phyloP scores from a whole-genome alignment of 495 filamentous ascomycete species.

The Lophiostoma macrostomum region DNA sequence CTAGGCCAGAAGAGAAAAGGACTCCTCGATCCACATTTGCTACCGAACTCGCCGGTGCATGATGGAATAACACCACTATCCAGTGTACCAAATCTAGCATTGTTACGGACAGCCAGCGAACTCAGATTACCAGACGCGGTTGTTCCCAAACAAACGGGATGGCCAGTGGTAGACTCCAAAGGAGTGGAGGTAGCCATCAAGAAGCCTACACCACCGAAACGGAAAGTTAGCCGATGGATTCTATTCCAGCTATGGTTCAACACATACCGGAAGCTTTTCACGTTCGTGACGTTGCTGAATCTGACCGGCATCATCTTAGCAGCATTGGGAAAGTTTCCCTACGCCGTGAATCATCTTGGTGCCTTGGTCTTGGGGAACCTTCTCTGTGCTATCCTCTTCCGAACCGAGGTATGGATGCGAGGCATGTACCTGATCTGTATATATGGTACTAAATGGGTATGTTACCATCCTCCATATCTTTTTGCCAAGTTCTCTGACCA shows the following conservation, averaged over 20 bases:
- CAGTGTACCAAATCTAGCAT: conserved; percentile 37
- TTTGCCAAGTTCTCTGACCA: too few relatives aligned
- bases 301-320: conserved; percentile 43
- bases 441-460: too few relatives aligned
- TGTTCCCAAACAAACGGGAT: too few relatives aligned
- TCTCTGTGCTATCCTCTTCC: conserved; percentile 44
- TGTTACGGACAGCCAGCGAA: conserved; percentile 34
- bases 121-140: too few relatives aligned
- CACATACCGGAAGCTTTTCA: conserved; percentile 49
- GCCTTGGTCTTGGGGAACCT: conserved; percentile 47
- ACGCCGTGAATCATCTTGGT: conserved; percentile 45
- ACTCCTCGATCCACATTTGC: conserved; percentile 32
- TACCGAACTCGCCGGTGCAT: conserved; percentile 38
- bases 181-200: conserved; percentile 17
- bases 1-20: conserved; percentile 32
- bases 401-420: conserved; percentile 46
- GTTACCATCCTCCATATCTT: too few relatives aligned
- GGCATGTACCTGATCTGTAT: conserved; percentile 44
- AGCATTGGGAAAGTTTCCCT: conserved; percentile 39
- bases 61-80: conserved; percentile 44
- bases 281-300: conserved; percentile 43
- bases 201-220: conserved; percentile 33
- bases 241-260: conserved; percentile 48
- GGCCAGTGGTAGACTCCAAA: conserved; percentile 20
- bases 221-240: conserved; percentile 41